Percentiles rank a stretch among this genome's conserved stretches.
Conservation (phyloP, 73 alveolate genomes). For the Urostyla sp. region DNA sequence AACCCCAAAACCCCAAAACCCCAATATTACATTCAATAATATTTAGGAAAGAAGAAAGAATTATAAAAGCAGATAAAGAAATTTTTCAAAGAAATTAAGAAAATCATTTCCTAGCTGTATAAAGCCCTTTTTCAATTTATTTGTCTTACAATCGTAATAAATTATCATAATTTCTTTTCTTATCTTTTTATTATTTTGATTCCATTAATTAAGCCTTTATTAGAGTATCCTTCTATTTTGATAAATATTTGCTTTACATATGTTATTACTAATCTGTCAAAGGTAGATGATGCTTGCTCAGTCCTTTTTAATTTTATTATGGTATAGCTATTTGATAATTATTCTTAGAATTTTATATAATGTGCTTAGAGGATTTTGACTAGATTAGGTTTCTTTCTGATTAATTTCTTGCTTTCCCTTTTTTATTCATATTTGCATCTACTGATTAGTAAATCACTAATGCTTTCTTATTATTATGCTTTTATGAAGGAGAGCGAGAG, state of each 20-base stretch:
- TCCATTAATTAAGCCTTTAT: slow-evolving; percentile 29
- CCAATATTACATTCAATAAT: too few relatives aligned
- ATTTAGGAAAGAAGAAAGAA: too few relatives aligned
- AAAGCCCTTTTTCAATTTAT: slow-evolving; percentile 29
- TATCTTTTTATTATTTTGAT: not conserved
- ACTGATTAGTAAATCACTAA: not conserved
- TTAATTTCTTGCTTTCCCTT: not conserved
- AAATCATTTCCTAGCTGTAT: slow-evolving; percentile 38
- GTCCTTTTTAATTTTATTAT: not conserved
- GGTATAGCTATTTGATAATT: not conserved
- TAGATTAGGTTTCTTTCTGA: not conserved
- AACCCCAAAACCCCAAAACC: too few relatives aligned
- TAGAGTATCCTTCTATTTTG: not conserved
- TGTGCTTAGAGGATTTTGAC: not conserved
- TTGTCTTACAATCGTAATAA: slow-evolving; percentile 30
- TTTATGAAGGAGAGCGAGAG: not conserved
- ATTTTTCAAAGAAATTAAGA: too few relatives aligned
- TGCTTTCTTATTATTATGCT: not conserved
- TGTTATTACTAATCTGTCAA: not conserved
- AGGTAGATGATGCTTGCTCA: not conserved
- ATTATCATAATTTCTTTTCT: slow-evolving; percentile 24
- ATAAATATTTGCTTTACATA: not conserved
- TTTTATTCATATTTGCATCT: not conserved
- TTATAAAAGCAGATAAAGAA: too few relatives aligned
- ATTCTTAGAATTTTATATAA: not conserved